Base-by-base conservation (phyloP, 1,139 yeast species). In the Arxiozyma heterogenica region DNA sequence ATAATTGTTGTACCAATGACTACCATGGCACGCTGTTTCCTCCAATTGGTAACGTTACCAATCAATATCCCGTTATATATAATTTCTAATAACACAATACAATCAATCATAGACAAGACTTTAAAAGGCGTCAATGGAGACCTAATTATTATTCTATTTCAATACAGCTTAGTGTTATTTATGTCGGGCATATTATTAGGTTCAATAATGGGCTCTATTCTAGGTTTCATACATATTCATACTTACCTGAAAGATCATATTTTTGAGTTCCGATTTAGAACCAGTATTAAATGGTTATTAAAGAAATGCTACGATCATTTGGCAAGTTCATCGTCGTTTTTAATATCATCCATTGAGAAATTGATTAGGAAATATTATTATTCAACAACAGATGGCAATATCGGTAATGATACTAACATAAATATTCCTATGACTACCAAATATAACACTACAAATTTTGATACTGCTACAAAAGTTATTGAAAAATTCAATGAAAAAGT, bases 101-200 rank as follows among this genome's bases (percentile, higher is more conserved):
- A 51, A 44, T 47, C 50, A 8, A 47, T 51, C 17, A 21, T 23
- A 18, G 27, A 21, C 11, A 46, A 20, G 11, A 38, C 49, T 6
- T 21, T 41, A 15, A 46, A 22, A 22, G 39, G 49, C 27, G 22
- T 43, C 44, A 50, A 50, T 39, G 12, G 7, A 12, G 41, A 44
- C n/a, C 7, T 51, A 21, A n/a, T 51, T 4, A 5, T 30, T 3
- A 56, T 60, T 3, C 47, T 60, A 22, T 50, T 56, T 5, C 68
- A 64, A 52, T 64, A 63, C 47, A 49, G 54, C 17, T 34, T 62
- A 23, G 65, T 60, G 1, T 47, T 61, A n/a, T 21, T 60, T 22
- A 41, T 58, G 12, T 44, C 53, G 4, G 59, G 59, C 0, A 47
- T 55, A 2, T 20, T 57, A 8, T 45, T 62, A 12, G 68, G 68